These are phyloP conservation scores for Wickerhamiella sergipiensis DNA, from an alignment of 805 yeast genomes.

Conservation along the genomic window DNA sequence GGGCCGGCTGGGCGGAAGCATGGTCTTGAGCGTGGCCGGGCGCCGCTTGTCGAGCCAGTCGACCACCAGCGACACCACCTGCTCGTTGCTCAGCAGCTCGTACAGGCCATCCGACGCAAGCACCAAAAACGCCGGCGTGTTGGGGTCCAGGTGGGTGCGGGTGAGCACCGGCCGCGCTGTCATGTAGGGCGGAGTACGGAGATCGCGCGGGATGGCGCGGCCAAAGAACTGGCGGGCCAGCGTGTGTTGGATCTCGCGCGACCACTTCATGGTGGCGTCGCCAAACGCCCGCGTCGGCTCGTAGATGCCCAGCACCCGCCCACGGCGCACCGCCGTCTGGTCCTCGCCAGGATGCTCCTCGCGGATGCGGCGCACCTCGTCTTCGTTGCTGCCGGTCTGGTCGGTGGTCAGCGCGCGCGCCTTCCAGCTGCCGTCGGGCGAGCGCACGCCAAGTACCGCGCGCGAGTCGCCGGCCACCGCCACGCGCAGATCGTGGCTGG, in stretches of 20 bases:
- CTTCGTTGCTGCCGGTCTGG: conserved; percentile 85
- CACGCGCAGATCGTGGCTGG: conserved; percentile 55
- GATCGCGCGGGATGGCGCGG: conserved; percentile 47
- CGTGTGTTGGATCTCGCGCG: conserved; percentile 56
- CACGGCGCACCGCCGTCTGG: conserved; percentile 55
- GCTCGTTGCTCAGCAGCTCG: conserved; percentile 84
- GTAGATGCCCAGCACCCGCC: conserved; percentile 81
- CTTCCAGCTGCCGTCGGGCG: conserved; percentile 62
- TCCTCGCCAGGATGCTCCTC: conserved; percentile 89
- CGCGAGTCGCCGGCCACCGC: conserved; percentile 97
- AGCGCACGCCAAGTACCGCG: conserved; percentile 59
- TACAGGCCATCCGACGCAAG: conserved; percentile 90
- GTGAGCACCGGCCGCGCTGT: conserved; percentile 93
- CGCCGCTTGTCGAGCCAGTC: conserved; percentile 79
- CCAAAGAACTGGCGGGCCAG: conserved; percentile 72
- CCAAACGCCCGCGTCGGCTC: conserved; percentile 97
- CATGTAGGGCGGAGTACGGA: conserved; percentile 88
- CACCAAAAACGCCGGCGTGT: conserved; percentile 71
- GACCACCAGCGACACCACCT: conserved; percentile 81
- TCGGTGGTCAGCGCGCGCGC: conserved; percentile 77
- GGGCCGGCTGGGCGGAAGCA: conserved; percentile 10
- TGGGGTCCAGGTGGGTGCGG: conserved; percentile 58
- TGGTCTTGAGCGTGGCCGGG: conserved; percentile 21
- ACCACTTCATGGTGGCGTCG: conserved; percentile 85
- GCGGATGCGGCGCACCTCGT: conserved; percentile 71